A percentile compares a stretch with the other conserved stretches of the same genome.
Evolutionary conservation across 2,329 filamentous ascomycete genomes (phyloP).

Genomic region (Botrytis squamosa): DNA sequence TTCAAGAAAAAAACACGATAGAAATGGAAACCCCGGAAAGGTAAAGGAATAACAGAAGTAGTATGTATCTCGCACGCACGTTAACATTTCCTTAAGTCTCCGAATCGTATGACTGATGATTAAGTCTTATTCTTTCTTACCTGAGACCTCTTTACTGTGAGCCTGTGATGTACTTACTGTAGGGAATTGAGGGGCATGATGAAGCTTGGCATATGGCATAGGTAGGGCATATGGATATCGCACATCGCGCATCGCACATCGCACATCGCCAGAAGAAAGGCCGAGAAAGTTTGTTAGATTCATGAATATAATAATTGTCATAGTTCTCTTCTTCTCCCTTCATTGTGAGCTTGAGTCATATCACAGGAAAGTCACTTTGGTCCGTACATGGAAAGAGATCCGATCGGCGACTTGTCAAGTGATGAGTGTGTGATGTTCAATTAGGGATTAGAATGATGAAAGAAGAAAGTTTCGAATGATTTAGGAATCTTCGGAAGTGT

Average conservation of each 20-base stretch:
- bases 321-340: background rate
- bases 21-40: background rate
- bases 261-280: background rate
- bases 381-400: background rate
- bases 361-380: background rate
- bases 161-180: background rate
- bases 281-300: background rate
- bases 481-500: constrained; percentile 2
- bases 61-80: background rate
- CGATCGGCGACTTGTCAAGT: background rate
- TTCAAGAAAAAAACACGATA: background rate
- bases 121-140: background rate
- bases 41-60: background rate
- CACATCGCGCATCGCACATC: background rate
- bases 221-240: background rate
- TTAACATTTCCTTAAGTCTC: background rate
- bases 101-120: background rate
- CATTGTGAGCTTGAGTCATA: background rate
- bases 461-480: background rate
- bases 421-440: constrained; percentile 5
- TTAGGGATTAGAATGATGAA: background rate
- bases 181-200: constrained; percentile 11
- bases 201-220: constrained; percentile 1
- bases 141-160: background rate
- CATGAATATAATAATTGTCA: background rate